Conservation (phyloP, 2,329 filamentous ascomycete genomes). For the Talaromyces sp. region DNA sequence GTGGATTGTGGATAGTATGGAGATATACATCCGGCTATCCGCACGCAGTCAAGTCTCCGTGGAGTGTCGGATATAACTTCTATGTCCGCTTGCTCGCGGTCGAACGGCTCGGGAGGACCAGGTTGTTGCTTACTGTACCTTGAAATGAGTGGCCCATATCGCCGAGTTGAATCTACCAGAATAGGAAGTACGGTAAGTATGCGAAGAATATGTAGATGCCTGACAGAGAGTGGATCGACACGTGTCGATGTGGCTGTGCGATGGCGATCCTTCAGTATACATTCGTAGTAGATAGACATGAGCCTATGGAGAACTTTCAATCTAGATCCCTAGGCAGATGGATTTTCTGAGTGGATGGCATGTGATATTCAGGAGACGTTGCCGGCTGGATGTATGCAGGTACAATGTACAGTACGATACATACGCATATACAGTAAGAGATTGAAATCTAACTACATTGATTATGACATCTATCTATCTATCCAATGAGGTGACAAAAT, state of each 20-base stretch:
- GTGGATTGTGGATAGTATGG: background rate
- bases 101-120: background rate
- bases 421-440: background rate
- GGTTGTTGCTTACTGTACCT: background rate
- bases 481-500: background rate
- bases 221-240: background rate
- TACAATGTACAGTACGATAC: background rate
- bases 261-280: background rate
- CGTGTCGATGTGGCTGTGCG: conserved; percentile 3
- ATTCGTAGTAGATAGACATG: background rate
- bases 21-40: background rate
- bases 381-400: background rate
- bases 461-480: background rate
- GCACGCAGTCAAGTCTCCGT: background rate
- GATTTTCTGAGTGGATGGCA: background rate
- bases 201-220: background rate
- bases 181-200: background rate
- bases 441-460: background rate
- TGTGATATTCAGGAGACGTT: background rate
- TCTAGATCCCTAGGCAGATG: background rate
- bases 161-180: background rate
- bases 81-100: background rate
- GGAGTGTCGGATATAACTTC: background rate
- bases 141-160: background rate
- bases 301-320: no score